Percentiles rank a stretch among this genome's conserved stretches.
Evolutionary conservation across 257 asterid species (phyloP).

Genomic region (Gentiana macrophylla): DNA sequence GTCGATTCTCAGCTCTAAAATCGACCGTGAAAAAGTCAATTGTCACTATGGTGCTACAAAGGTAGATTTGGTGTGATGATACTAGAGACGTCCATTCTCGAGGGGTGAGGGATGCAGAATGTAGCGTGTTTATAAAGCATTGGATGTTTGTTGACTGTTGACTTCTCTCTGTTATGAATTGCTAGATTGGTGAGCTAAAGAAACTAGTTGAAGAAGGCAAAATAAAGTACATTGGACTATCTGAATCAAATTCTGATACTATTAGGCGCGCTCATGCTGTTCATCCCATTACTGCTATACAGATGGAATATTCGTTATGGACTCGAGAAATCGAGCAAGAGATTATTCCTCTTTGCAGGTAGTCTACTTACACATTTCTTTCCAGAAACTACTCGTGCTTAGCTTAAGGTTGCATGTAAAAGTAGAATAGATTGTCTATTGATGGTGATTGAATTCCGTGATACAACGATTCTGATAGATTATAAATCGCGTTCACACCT

Average conservation of each 20-base stretch:
- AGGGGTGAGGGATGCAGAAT: no score
- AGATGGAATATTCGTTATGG: conserved; percentile 58
- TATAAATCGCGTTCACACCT: no score
- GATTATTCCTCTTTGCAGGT: conserved; percentile 45
- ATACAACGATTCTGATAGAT: no score
- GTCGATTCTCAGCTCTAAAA: no score
- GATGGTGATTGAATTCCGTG: no score
- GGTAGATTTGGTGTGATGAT: no score
- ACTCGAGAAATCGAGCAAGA: conserved; percentile 46
- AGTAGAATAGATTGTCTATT: no score
- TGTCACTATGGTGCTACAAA: no score
- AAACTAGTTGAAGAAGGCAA: conserved; percentile 50
- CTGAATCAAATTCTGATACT: conserved; percentile 56
- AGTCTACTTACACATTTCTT: background rate
- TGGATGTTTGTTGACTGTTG: background rate
- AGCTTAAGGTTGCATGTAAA: background rate
- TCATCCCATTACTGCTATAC: conserved; percentile 52
- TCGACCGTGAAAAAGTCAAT: no score
- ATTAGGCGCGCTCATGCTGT: conserved; percentile 53
- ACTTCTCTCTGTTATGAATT: background rate
- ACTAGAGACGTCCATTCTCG: no score
- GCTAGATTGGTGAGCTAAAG: conserved; percentile 46
- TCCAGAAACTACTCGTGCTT: no score
- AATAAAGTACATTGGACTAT: conserved; percentile 49
- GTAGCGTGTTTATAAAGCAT: no score